Evolutionary conservation across 441 rosid species (phyloP), one percentile per base, ranked within the genome.

Genomic region (Syzygium malaccense): DNA sequence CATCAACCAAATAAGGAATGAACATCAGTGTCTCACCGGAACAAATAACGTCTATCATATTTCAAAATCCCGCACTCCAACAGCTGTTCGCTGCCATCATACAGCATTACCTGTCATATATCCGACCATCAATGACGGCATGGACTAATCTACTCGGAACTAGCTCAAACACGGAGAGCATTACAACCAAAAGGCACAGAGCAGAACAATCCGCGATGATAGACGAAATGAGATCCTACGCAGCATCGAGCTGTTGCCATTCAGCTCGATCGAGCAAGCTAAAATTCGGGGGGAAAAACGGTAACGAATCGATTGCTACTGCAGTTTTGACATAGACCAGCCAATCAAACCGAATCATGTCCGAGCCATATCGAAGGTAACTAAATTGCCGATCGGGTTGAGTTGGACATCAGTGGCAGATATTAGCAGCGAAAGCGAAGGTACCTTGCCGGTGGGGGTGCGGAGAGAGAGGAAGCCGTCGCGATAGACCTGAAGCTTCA

Each of bases 391-490:
- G 56, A 33, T 20, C 7, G 68, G 45, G 25, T 8, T 49, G 64
- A 57, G 28, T 33, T 45, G 58, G 85, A 64, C 85, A 26, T n/a
- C 55, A 48, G 55, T 54, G 26, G 45, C 85, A 17, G 45, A 41
- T 48, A 25, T 48, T 56, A 32, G 8, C 17, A 19, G 33, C 17
- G 87, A 53, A 58, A 37, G 10, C 37, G 60, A 51, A 3, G 18
- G 48, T 55, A 95, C 97, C 96, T 95, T 94, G 92, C 87, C 91
- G 86, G 92, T 86, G 87, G 94, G 55, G 92, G 90, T 37, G 51
- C 92, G 92, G 57, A 93, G 92, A 87, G 93, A 94, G 33, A 97
- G 86, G 93, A 93, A 94, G 86, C 98, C 99, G 91, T 96, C 98
- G 88, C 95, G 95, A 86, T 93, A 98, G 86, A 94, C 93, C 90